Percentiles rank a stretch among this genome's conserved stretches.
These are phyloP conservation scores for Leccinum pallidistipes DNA, from an alignment of 1,284 basidiomycete species.

Conservation along the genomic window DNA sequence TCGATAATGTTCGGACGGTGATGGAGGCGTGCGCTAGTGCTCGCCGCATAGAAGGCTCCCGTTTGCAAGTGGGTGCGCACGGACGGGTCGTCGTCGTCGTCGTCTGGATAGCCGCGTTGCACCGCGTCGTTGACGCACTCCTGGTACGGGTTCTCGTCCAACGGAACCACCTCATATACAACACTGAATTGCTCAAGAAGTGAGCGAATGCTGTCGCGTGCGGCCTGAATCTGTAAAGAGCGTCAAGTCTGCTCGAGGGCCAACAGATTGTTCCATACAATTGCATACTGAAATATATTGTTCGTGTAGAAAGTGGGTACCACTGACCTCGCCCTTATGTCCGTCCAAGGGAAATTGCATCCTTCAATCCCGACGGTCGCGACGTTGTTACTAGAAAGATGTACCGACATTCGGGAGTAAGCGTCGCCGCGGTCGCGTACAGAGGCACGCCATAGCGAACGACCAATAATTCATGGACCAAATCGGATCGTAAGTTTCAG, in stretches of 20 bases:
- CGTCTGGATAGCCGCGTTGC: slow-evolving; percentile 17
- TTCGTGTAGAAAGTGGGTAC: not conserved
- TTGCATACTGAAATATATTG: slow-evolving; percentile 12
- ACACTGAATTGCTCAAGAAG: slow-evolving; percentile 18
- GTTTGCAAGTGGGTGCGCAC: slow-evolving; percentile 16
- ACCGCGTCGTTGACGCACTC: slow-evolving; percentile 19
- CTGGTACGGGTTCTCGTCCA: slow-evolving; percentile 16
- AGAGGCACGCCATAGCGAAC: too few relatives aligned
- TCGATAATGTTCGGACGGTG: slow-evolving; percentile 1
- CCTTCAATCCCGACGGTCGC: not conserved
- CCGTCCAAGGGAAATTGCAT: not conserved
- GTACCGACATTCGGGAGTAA: too few relatives aligned
- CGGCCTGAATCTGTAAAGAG: slow-evolving; percentile 9
- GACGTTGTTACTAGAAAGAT: not conserved
- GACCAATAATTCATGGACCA: too few relatives aligned
- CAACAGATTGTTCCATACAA: slow-evolving; percentile 2
- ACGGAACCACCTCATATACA: slow-evolving; percentile 14
- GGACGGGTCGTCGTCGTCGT: slow-evolving; percentile 9
- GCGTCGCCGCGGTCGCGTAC: too few relatives aligned
- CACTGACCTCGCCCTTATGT: not conserved
- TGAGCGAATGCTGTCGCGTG: slow-evolving; percentile 6
- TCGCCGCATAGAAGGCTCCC: slow-evolving; percentile 22
- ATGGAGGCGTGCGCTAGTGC: slow-evolving; percentile 13
- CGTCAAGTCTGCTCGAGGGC: not conserved
- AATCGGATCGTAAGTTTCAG: not conserved